Evolutionary conservation across 1,139 yeast species (phyloP).

Genomic region (Hyphopichia wangnamkhiaoensis): DNA sequence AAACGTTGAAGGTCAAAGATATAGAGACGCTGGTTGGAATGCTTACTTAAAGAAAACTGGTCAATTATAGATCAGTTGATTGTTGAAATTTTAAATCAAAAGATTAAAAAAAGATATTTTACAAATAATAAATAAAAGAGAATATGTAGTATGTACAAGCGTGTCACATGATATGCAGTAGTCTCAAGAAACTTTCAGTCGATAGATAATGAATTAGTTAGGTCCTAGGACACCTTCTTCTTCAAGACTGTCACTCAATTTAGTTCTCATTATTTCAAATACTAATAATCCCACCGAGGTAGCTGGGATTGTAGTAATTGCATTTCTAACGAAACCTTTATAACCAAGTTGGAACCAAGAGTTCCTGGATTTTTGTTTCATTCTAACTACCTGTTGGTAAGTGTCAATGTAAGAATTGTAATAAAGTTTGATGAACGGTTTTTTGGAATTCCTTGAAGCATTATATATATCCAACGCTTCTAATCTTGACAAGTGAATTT

Average conservation of each 20-base stretch:
- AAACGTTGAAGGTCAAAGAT: conserved; percentile 79
- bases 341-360: conserved; percentile 71
- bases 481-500: conserved; percentile 72
- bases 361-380: conserved; percentile 54
- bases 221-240: conserved; percentile 12
- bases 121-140: not conserved
- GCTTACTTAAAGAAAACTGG: conserved; percentile 62
- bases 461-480: conserved; percentile 77
- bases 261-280: conserved; percentile 76
- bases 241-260: conserved; percentile 34
- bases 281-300: conserved; percentile 83
- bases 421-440: conserved; percentile 51
- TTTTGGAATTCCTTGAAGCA: conserved; percentile 30
- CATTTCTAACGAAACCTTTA: conserved; percentile 73
- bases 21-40: conserved; percentile 91
- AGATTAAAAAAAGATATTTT: not conserved
- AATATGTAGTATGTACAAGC: not conserved
- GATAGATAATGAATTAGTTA: too few species aligned
- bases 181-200: too few species aligned
- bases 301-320: conserved; percentile 79
- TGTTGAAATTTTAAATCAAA: too few species aligned
- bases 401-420: conserved; percentile 77
- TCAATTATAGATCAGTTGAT: too few species aligned
- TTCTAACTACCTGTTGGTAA: conserved; percentile 53
- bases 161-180: too few species aligned